Percentiles rank a stretch among this genome's conserved stretches.
Conservation (phyloP, 2,329 filamentous ascomycete species). For the Aureobasidium pullulans region DNA sequence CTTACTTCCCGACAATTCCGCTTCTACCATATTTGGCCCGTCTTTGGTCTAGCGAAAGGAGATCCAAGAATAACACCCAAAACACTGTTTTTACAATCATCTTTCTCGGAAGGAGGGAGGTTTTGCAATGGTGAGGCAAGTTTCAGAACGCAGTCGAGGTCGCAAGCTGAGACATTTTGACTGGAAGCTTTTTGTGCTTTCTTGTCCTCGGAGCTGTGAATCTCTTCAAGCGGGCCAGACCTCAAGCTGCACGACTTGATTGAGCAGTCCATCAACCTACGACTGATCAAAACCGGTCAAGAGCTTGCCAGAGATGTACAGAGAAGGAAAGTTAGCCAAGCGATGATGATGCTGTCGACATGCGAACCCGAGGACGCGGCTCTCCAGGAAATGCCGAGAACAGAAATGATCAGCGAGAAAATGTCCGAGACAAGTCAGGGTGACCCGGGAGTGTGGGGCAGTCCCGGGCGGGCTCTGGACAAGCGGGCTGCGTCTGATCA, state of each 20-base stretch:
- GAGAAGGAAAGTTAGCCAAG: not conserved
- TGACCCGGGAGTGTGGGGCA: not conserved
- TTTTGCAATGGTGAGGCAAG: not conserved
- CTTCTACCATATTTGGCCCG: too few relatives aligned
- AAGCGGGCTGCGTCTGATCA: not conserved
- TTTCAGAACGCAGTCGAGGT: not conserved
- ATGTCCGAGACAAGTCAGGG: constrained; percentile 4
- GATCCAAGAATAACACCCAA: too few relatives aligned
- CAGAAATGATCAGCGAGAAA: not conserved
- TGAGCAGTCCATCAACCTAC: too few relatives aligned
- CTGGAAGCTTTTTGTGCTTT: not conserved
- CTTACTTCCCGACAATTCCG: too few relatives aligned
- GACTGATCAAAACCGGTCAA: too few relatives aligned
- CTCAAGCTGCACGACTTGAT: too few relatives aligned
- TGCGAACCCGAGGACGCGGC: not conserved
- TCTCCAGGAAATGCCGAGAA: not conserved
- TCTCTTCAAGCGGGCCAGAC: not conserved
- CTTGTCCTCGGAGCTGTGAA: not conserved
- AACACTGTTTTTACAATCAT: not conserved
- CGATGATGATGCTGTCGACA: not conserved
- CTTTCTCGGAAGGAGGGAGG: too few relatives aligned
- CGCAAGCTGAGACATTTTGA: not conserved
- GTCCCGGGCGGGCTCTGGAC: not conserved
- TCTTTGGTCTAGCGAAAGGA: too few relatives aligned
- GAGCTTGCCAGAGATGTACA: too few relatives aligned